Percentiles rank a stretch among this genome's conserved stretches.
Conservation (phyloP, 2,329 filamentous ascomycete genomes). For the Ceratocystis ficicola region DNA sequence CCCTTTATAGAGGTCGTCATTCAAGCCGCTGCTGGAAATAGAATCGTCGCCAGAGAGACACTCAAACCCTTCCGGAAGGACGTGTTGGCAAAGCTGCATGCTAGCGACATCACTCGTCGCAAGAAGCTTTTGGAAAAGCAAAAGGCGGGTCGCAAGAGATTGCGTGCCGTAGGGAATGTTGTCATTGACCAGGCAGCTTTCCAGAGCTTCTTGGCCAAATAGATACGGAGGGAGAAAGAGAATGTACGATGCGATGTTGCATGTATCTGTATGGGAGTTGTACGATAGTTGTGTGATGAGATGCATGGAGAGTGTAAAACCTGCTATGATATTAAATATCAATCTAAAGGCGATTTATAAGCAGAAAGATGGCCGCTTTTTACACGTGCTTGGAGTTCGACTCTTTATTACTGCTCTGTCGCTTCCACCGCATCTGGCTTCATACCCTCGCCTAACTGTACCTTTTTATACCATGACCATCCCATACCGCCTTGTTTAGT, state of each 20-base stretch:
- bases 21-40: slow-evolving; percentile 72
- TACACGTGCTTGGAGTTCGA: background rate
- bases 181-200: slow-evolving; percentile 95
- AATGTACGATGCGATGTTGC: background rate
- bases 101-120: slow-evolving; percentile 69
- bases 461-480: slow-evolving; percentile 29
- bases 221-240: background rate
- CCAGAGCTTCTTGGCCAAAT: slow-evolving; percentile 84
- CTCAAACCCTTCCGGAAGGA: slow-evolving; percentile 96
- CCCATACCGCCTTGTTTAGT: slow-evolving; percentile 31
- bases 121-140: slow-evolving; percentile 90
- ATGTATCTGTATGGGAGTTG: slow-evolving; percentile 12
- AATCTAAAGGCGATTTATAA: slow-evolving; percentile 7
- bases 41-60: slow-evolving; percentile 80
- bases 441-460: slow-evolving; percentile 24
- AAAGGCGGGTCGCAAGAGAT: slow-evolving; percentile 83
- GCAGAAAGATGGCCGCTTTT: background rate
- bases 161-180: slow-evolving; percentile 77
- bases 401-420: background rate
- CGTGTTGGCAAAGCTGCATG: slow-evolving; percentile 84
- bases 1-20: slow-evolving; percentile 62
- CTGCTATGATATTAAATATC: background rate
- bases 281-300: slow-evolving; percentile 16
- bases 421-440: slow-evolving; percentile 7
- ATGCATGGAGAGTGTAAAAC: slow-evolving; percentile 14